Conservation (phyloP, 345 rosid genomes). For the Citrus sinensis region DNA sequence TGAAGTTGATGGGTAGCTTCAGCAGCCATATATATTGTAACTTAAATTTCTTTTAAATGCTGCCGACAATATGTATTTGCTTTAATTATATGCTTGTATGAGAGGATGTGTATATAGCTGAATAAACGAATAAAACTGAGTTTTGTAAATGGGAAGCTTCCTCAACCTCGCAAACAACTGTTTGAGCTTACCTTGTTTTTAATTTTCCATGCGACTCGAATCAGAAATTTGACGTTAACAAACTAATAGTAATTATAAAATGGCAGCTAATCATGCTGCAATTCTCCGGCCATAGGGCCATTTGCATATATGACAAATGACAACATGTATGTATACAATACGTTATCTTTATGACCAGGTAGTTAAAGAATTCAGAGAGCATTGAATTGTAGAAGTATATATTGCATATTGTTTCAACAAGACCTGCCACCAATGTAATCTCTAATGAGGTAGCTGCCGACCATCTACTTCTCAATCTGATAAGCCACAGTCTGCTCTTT, state of each 20-base stretch:
- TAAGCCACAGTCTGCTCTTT: constrained; percentile 34
- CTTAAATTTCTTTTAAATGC: too few relatives aligned
- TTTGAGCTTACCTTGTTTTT: too few relatives aligned
- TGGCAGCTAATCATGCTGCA: too few relatives aligned
- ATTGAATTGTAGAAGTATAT: neutral
- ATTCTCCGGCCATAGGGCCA: too few relatives aligned
- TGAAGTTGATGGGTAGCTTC: too few relatives aligned
- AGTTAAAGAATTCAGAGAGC: neutral
- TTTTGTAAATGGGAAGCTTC: neutral
- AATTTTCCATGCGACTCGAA: neutral
- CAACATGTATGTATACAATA: too few relatives aligned
- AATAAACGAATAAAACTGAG: neutral
- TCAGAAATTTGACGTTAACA: neutral
- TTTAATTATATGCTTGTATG: neutral
- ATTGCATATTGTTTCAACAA: neutral
- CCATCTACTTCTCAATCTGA: constrained; percentile 25
- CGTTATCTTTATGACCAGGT: too few relatives aligned
- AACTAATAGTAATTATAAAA: too few relatives aligned
- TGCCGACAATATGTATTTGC: too few relatives aligned
- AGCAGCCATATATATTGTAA: too few relatives aligned
- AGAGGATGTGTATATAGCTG: neutral
- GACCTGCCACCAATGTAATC: neutral
- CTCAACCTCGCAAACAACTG: neutral
- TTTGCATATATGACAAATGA: too few relatives aligned
- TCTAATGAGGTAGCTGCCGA: neutral